Base-by-base conservation (phyloP, 495 filamentous ascomycete genomes). In the Oidiodendron maius region DNA sequence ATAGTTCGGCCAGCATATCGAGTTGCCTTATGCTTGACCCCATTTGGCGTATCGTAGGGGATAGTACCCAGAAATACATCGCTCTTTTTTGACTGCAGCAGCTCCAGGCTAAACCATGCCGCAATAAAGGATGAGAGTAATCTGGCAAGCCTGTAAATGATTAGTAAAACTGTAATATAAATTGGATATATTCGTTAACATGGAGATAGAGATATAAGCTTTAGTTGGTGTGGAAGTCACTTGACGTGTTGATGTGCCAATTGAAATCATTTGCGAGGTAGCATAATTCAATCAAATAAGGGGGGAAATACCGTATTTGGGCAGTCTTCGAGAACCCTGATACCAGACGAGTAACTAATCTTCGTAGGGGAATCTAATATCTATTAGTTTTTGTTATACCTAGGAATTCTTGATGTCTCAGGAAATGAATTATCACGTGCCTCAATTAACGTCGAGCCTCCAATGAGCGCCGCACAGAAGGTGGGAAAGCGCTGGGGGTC, bases 381-480 rank as follows among this genome's bases (percentile, higher is more conserved):
- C 32, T 13, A 9, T 30, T 36, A 36, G 28, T 25, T 40, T 30
- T 38, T 20, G 16, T 48, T 24, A 34, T 20, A 46, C 34, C 24
- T 30, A 50, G 36, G 32, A 50, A 45, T n/a, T n/a, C 36, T 21
- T 22, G 3, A 47, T 11, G 10, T 20, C n/a, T 12, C 9, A 6
- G n/a, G 30, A 35, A 53, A 20, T 0, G 25, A 9, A 2, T 6
- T 22, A 18, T 46, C 43, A 67, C 69, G 61, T 64, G 67, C 75
- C 65, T 84, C 81, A n/a, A 93, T 65, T 39, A 90, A 55, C 13
- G 84, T 87, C 50, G 83, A 87, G 23, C 87, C 85, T 28, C 87
- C 88, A 38, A 91, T 76, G 15, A 93, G 65, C 13, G 72, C 65
- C 10, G 78, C 91, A 65, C 90, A 95, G 61, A 89, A 93, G 4